Evolutionary conservation across 176 grass and related monocot species (phyloP).

Genomic region (Aegilops speltoides): DNA sequence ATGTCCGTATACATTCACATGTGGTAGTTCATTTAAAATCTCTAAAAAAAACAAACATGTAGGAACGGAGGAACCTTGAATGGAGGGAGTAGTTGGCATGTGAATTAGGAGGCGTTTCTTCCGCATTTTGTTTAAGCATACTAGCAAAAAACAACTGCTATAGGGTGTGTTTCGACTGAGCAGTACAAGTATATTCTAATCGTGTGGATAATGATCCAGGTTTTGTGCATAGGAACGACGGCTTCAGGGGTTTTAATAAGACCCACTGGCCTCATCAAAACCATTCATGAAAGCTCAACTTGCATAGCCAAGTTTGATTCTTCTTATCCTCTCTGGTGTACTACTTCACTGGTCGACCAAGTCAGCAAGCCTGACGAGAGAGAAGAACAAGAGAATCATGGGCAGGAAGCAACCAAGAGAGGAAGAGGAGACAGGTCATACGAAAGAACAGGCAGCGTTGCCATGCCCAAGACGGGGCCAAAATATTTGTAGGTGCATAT

Average conservation of each 20-base stretch:
- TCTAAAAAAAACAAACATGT: too few relatives aligned
- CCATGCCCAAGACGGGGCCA: slow-evolving; percentile 1
- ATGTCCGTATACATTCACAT: too few relatives aligned
- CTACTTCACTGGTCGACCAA: background rate
- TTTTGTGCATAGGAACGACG: background rate
- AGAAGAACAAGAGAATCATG: background rate
- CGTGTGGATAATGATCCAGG: background rate
- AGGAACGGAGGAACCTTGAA: too few relatives aligned
- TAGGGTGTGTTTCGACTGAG: too few relatives aligned
- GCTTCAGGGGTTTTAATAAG: background rate
- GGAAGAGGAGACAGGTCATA: background rate
- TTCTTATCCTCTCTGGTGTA: background rate
- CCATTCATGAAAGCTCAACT: background rate
- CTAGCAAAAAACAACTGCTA: background rate
- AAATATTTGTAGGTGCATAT: background rate
- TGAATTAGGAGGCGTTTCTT: background rate
- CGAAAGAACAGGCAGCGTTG: background rate
- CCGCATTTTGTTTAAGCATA: background rate
- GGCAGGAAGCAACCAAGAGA: background rate
- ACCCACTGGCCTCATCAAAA: background rate
- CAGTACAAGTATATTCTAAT: background rate
- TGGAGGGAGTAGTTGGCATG: too few relatives aligned
- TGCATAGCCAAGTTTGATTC: background rate
- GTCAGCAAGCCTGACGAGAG: background rate
- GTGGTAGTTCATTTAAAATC: too few relatives aligned